Base-by-base conservation (phyloP, 1,284 basidiomycete genomes). In the Rhodotorula sp. region DNA sequence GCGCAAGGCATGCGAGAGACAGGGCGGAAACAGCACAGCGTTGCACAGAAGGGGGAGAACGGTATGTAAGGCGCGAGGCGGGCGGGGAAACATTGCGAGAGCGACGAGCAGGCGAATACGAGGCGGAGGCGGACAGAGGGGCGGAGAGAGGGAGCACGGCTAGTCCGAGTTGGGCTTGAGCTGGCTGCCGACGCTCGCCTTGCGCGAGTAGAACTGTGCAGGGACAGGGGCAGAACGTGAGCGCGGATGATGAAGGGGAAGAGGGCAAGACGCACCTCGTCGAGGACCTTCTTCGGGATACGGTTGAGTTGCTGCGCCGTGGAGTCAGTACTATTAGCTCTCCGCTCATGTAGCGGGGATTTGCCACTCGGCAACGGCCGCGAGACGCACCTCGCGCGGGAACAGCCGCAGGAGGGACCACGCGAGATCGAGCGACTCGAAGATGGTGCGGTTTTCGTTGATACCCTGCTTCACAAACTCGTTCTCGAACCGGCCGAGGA, bases 361-460 rank as follows among this genome's bases (percentile, higher is more conserved):
- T n/a, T n/a, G n/a, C n/a, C n/a, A n/a, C n/a, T n/a, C n/a, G n/a
- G n/a, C n/a, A n/a, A 29, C 5, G 17, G 50, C 10, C 2, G 9
- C 1, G 27, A 3, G 21, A 60, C 64, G 29, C n/a, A 70, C 67
- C 58, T 67, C 96, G 84, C 97, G 96, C 78, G 97, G 97, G 91
- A 99, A 98, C 83, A 97, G 97, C 78, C 97, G 90, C 78, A 99
- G 87, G 70, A 99, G 84, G 46, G 91, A 91, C 97, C 97, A 99
- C 32, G 94, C 97, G 67, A 99, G 86, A 83, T 99, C 97, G 68
- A 99, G 87, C 67, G 93, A 96, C 79, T 99, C 96, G 82, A 97
- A 98, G 84, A 99, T 92, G 65, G 93, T 93, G 71, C 97, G 89
- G 62, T 94, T 90, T 84, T 99, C 97, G 83, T 97, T 97, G 32